A percentile compares a stretch with the other conserved stretches of the same genome.
phyloP scores from a whole-genome alignment of 352 stramenopile genomes.

The Globisporangium splendens region DNA sequence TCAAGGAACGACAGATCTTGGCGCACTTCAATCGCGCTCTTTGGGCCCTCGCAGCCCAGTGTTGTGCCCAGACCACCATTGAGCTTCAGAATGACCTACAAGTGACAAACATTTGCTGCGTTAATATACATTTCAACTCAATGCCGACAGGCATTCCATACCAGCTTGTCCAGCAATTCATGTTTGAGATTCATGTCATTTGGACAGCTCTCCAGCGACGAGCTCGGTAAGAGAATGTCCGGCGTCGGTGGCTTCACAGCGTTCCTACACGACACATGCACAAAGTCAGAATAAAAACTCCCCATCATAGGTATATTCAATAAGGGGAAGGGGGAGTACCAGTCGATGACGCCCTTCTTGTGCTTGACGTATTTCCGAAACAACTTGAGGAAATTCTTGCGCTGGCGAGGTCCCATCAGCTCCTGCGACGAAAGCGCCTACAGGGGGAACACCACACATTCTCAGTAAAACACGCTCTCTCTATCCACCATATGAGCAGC shows the following conservation, averaged over 20 bases:
- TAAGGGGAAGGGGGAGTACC: conserved; percentile 25
- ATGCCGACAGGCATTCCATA: conserved; percentile 12
- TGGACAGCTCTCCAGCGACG: conserved; percentile 83
- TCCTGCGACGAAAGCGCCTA: conserved; percentile 75
- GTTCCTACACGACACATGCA: conserved; percentile 42
- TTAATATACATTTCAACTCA: background rate
- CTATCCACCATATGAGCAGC: too few species aligned
- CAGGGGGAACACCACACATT: too few species aligned
- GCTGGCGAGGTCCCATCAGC: conserved; percentile 73
- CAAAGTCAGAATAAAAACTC: too few species aligned
- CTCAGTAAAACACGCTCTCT: too few species aligned
- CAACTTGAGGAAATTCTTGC: conserved; percentile 88
- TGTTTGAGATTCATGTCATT: conserved; percentile 92
- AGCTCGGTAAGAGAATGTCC: conserved; percentile 67
- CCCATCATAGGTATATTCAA: background rate
- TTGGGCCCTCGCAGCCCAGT: conserved; percentile 94
- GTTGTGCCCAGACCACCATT: conserved; percentile 99
- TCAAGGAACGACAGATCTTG: conserved; percentile 97
- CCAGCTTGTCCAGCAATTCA: conserved; percentile 94
- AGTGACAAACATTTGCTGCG: background rate
- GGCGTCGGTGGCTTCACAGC: conserved; percentile 70
- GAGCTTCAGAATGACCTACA: conserved; percentile 95
- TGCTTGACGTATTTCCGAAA: conserved; percentile 87
- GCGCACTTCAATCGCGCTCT: conserved; percentile 92
- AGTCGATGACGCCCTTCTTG: conserved; percentile 81